phyloP scores from a whole-genome alignment of 192 early-diverging fungal species.

The Coemansia sp. region DNA sequence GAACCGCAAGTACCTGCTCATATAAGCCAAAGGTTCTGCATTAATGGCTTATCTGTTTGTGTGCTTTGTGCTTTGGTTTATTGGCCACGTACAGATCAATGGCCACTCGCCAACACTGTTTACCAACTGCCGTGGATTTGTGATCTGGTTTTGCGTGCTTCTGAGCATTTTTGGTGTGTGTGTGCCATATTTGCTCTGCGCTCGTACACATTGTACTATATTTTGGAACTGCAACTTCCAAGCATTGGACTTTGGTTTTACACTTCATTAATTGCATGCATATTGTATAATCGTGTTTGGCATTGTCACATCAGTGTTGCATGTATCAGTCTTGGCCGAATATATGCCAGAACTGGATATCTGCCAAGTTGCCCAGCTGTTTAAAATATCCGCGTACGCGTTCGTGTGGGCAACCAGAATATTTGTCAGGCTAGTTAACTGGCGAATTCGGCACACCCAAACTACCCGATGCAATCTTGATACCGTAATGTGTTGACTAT shows the following conservation, averaged over 20 bases:
- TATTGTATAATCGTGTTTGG: slow-evolving; percentile 14
- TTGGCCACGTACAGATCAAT: slow-evolving; percentile 35
- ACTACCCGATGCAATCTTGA: too few species aligned
- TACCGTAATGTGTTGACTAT: too few species aligned
- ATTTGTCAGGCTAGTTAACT: too few species aligned
- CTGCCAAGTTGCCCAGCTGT: slow-evolving; percentile 11
- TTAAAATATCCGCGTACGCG: slow-evolving; percentile 21
- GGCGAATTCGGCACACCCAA: too few species aligned
- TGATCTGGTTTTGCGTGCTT: slow-evolving; percentile 26
- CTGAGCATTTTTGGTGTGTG: slow-evolving; percentile 25
- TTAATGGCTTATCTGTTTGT: slow-evolving; percentile 23
- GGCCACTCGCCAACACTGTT: slow-evolving; percentile 18
- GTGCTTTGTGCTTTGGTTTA: slow-evolving; percentile 25
- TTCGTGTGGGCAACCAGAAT: slow-evolving; percentile 19
- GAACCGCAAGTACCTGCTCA: slow-evolving; percentile 38
- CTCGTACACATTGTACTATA: slow-evolving; percentile 18
- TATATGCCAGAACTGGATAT: slow-evolving; percentile 20
- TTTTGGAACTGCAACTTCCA: slow-evolving; percentile 18
- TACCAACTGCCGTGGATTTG: slow-evolving; percentile 30
- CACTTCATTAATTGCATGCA: slow-evolving; percentile 8
- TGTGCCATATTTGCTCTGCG: slow-evolving; percentile 21
- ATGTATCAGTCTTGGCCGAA: background rate
- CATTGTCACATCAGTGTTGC: slow-evolving; percentile 11
- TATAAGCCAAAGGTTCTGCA: slow-evolving; percentile 27
- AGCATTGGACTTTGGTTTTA: slow-evolving; percentile 20